A percentile compares a stretch with the other conserved stretches of the same genome.
phyloP scores from a whole-genome alignment of 345 rosid genomes.

The Physaria fendleri region DNA sequence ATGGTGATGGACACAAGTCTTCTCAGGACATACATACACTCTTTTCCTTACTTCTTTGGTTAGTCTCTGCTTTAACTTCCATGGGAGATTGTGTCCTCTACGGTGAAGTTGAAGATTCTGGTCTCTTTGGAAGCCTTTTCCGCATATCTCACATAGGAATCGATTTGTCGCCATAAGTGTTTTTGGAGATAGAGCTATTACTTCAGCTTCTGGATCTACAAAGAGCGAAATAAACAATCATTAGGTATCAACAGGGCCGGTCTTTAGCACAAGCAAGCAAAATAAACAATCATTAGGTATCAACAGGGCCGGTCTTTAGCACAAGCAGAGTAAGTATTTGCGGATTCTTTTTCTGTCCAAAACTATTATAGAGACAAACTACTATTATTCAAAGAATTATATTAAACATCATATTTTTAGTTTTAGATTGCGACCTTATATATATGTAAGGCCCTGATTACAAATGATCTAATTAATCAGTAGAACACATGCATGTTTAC shows the following conservation, averaged over 20 bases:
- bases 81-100: constrained; percentile 94
- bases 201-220: constrained; percentile 97
- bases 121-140: constrained; percentile 96
- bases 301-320: too few relatives aligned
- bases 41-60: constrained; percentile 77
- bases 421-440: too few relatives aligned
- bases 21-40: constrained; percentile 94
- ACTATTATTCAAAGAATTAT: not conserved
- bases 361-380: too few relatives aligned
- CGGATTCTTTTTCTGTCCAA: too few relatives aligned
- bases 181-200: constrained; percentile 87
- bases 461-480: too few relatives aligned
- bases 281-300: too few relatives aligned
- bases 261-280: too few relatives aligned
- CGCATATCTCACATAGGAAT: constrained; percentile 90
- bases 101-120: constrained; percentile 94
- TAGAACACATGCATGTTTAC: constrained; percentile 8
- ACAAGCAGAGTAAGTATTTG: too few relatives aligned
- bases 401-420: not conserved
- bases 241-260: too few relatives aligned
- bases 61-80: constrained; percentile 96
- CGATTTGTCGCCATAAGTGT: constrained; percentile 96
- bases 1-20: constrained; percentile 77
- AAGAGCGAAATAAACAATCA: not conserved
- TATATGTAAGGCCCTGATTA: too few relatives aligned